These are phyloP conservation scores for Glaciozyma antarctica DNA, from an alignment of 768 basidiomycete species.

Conservation along the genomic window DNA sequence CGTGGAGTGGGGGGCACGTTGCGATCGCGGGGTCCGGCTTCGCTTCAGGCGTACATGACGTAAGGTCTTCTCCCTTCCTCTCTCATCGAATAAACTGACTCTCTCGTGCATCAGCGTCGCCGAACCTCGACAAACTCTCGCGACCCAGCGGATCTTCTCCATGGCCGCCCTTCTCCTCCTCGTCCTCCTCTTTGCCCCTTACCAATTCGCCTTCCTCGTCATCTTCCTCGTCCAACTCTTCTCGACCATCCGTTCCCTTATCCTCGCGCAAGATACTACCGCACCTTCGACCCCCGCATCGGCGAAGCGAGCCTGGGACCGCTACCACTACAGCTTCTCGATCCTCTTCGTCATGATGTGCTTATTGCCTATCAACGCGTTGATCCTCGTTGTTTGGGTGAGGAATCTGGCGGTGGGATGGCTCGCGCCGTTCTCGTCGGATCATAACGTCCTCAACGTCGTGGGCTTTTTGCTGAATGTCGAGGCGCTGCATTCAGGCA, in stretches of 20 bases:
- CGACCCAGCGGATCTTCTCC: conserved; percentile 34
- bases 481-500: conserved; percentile 28
- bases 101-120: neutral
- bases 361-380: conserved; percentile 60
- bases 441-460: conserved; percentile 47
- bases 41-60: neutral
- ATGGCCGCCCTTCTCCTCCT: conserved; percentile 53
- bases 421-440: conserved; percentile 68
- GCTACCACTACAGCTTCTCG: conserved; percentile 25
- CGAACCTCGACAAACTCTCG: conserved; percentile 9
- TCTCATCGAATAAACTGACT: neutral
- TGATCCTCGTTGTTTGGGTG: conserved; percentile 77
- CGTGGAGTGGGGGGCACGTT: neutral
- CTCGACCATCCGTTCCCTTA: conserved; percentile 46
- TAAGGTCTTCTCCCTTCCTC: neutral
- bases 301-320: conserved; percentile 9
- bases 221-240: conserved; percentile 69
- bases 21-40: neutral
- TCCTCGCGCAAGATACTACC: neutral
- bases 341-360: conserved; percentile 67
- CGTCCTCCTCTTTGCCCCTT: conserved; percentile 72
- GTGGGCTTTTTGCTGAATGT: conserved; percentile 33
- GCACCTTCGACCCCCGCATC: neutral
- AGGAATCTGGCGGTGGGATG: conserved; percentile 70
- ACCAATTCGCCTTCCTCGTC: conserved; percentile 82